Evolutionary conservation across 1,284 basidiomycete species (phyloP), one percentile per base, ranked within the genome.

Genomic region (Tilletia walkeri): DNA sequence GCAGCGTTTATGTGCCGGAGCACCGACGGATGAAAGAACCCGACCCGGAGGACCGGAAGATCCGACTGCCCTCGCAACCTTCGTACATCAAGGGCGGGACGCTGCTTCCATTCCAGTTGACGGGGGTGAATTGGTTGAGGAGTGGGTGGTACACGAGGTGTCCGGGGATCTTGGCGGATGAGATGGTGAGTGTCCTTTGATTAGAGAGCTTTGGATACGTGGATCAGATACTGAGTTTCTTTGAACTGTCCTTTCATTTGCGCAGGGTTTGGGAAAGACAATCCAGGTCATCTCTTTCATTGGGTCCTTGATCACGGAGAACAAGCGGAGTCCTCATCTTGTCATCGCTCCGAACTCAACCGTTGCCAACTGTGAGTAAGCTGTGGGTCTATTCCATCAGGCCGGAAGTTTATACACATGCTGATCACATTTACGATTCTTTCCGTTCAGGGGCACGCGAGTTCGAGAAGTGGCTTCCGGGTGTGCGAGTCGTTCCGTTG

Each of bases 281-380:
- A 92, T 98, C 2, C 94, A 97, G 84, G 90, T 97, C 56, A 90
- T 90, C 39, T 90, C 91, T 0, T 92, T 95, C 84, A 85, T 99
- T 4, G 93, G 93, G 2, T 88, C 89, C 54, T 88, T 95, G n/a
- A 87, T 89, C 39, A 84, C 86, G 24, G 85, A 86, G 41, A 89
- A 88, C 77, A 9, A 48, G 7, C 18, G 65, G 2, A 16, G 16
- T 47, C 76, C 75, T 65, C 73, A 74, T 50, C 87, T 99, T 16
- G 89, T 99, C 18, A 90, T 96, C 4, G 95, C 98, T 3, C 95
- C 95, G 0, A 96, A 98, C 81, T 93, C 92, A 2, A 95, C 94
- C 0, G 89, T 96, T 71, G 90, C 90, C 56, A 97, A 93, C 83
- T 94, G 59, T 63, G 34, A 63, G 59, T 63, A 30, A 30, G 24